Evolutionary conservation across 345 rosid species (phyloP).

Genomic region (Camelina neglecta): DNA sequence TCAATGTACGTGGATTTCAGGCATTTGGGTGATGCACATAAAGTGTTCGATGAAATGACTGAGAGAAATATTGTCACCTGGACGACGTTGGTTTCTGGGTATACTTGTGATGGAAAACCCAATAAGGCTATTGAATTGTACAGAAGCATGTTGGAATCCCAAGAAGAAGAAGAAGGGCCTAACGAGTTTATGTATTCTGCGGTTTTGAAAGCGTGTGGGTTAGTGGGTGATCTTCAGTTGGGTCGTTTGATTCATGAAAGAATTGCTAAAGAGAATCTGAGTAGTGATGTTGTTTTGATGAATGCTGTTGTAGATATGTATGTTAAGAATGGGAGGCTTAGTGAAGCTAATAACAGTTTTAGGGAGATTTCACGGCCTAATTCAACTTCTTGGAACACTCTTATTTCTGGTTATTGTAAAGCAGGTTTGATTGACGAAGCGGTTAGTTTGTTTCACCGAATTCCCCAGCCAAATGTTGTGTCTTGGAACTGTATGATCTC

Average conservation of each 20-base stretch:
- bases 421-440: conserved; percentile 67
- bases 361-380: conserved; percentile 47
- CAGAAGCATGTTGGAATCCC: conserved; percentile 49
- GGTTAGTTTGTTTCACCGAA: conserved; percentile 53
- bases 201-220: conserved; percentile 67
- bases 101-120: conserved; percentile 51
- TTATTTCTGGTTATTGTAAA: conserved; percentile 69
- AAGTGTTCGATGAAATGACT: conserved; percentile 70
- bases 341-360: conserved; percentile 58
- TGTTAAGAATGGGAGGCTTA: conserved; percentile 65
- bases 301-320: conserved; percentile 77
- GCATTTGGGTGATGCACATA: conserved; percentile 48
- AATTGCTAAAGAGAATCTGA: conserved; percentile 47
- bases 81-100: conserved; percentile 66
- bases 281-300: conserved; percentile 62
- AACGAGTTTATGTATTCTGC: conserved; percentile 71
- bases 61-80: conserved; percentile 63
- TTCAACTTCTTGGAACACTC: conserved; percentile 71
- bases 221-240: conserved; percentile 57
- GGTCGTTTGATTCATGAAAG: conserved; percentile 60
- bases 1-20: conserved; percentile 48
- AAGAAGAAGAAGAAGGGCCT: conserved; percentile 47
- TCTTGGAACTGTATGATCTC: conserved; percentile 78
- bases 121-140: conserved; percentile 51
- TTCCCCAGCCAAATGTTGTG: conserved; percentile 55